A percentile compares a stretch with the other conserved stretches of the same genome.
Evolutionary conservation across 1,139 yeast genomes (phyloP).

Genomic region (Debaryomyces coudertii): DNA sequence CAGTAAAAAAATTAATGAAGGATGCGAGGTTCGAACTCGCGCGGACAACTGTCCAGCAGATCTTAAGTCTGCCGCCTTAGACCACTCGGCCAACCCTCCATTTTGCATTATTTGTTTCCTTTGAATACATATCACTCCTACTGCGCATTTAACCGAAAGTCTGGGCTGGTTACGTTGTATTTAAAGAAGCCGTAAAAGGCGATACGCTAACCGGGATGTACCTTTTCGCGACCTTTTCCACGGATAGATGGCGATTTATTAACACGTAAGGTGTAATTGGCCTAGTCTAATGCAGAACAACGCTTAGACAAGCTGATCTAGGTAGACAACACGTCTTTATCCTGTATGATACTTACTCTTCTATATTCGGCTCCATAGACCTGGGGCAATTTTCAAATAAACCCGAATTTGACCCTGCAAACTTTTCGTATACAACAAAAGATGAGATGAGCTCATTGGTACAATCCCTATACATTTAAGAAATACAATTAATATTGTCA

Average conservation of each 20-base stretch:
- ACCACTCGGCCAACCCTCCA: conserved; percentile 61
- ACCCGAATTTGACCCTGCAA: neutral
- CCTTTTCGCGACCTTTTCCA: neutral
- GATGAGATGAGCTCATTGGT: neutral
- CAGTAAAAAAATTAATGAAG: conserved; percentile 53
- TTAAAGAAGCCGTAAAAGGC: neutral
- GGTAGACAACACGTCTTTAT: neutral
- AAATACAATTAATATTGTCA: too few relatives aligned
- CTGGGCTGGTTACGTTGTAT: too few relatives aligned
- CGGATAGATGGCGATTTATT: neutral
- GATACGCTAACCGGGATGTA: neutral
- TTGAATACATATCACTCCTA: neutral
- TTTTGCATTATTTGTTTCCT: neutral
- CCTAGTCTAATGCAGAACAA: neutral
- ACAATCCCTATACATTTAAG: neutral
- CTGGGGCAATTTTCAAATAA: neutral
- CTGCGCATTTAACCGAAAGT: neutral
- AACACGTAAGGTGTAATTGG: neutral
- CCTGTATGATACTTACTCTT: neutral
- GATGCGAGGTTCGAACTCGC: conserved; percentile 86
- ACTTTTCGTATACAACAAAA: neutral
- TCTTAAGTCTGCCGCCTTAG: conserved; percentile 55
- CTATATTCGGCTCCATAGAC: neutral
- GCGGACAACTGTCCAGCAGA: conserved; percentile 61
- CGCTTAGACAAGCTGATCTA: neutral